Conservation (phyloP, 2,329 filamentous ascomycete species). For the Pseudocercospora vitis region DNA sequence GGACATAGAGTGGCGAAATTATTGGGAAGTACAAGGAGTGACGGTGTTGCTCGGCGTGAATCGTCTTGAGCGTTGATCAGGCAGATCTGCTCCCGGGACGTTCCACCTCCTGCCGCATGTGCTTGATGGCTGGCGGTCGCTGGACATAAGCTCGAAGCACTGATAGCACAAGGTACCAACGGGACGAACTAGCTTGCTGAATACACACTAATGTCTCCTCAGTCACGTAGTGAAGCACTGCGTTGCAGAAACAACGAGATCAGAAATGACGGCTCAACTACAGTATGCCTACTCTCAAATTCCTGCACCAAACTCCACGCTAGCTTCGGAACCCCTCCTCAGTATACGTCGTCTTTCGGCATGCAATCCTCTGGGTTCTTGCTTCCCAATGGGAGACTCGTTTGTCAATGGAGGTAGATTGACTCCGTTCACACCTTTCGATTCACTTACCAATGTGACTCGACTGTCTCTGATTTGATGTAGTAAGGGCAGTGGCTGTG, state of each 20-base stretch:
- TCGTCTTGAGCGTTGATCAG: no score
- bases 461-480: conserved; percentile 10
- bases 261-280: no score
- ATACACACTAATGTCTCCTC: no score
- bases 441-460: conserved; percentile 14
- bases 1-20: not conserved
- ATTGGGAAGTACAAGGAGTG: no score
- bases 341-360: conserved; percentile 20
- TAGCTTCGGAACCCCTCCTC: conserved; percentile 6
- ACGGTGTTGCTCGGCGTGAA: no score
- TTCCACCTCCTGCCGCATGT: no score
- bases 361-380: not conserved
- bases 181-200: no score
- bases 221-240: no score
- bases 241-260: no score
- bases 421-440: conserved; percentile 1
- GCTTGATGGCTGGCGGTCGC: no score
- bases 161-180: not conserved
- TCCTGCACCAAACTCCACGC: no score
- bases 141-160: not conserved
- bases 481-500: conserved; percentile 7
- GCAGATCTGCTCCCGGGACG: not conserved
- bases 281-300: no score
- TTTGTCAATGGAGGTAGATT: conserved; percentile 17
- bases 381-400: conserved; percentile 16